phyloP scores from a whole-genome alignment of 2,329 filamentous ascomycete genomes.

The Xylariales sp. region DNA sequence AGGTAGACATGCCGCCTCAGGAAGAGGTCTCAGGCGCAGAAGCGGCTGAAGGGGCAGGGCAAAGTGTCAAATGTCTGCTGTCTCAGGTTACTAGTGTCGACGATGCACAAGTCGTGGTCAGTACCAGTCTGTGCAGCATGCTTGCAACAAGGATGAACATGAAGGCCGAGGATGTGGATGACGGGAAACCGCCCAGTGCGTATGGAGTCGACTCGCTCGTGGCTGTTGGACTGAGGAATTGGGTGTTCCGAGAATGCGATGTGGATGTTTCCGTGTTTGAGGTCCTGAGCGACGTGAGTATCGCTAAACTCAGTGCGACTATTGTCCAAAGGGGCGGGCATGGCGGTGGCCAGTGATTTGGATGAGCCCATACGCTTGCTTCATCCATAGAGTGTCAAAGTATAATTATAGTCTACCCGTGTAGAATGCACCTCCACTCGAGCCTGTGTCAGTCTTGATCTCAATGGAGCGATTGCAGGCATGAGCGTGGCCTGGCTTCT shows the following conservation, averaged over 20 bases:
- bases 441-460: too few species aligned
- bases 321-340: constrained; percentile 26
- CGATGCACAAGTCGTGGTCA: constrained; percentile 29
- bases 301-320: constrained; percentile 30
- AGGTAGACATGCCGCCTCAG: constrained; percentile 37
- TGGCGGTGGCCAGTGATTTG: too few species aligned
- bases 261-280: constrained; percentile 44
- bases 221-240: constrained; percentile 48
- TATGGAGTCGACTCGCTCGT: constrained; percentile 51
- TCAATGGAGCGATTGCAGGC: too few species aligned
- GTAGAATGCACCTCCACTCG: too few species aligned
- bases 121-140: constrained; percentile 33
- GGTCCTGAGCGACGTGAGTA: constrained; percentile 38
- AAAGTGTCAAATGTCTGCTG: constrained; percentile 6
- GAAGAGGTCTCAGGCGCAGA: constrained; percentile 8
- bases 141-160: constrained; percentile 41
- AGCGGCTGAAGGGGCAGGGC: constrained; percentile 13
- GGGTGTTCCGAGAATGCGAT: constrained; percentile 40
- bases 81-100: constrained; percentile 17
- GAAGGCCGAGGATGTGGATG: constrained; percentile 39
- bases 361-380: too few species aligned
- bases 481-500: too few species aligned
- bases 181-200: constrained; percentile 32
- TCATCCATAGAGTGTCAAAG: too few species aligned
- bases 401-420: too few species aligned